Conservation (phyloP, 2,329 filamentous ascomycete species). For the Penicillium digitatum region DNA sequence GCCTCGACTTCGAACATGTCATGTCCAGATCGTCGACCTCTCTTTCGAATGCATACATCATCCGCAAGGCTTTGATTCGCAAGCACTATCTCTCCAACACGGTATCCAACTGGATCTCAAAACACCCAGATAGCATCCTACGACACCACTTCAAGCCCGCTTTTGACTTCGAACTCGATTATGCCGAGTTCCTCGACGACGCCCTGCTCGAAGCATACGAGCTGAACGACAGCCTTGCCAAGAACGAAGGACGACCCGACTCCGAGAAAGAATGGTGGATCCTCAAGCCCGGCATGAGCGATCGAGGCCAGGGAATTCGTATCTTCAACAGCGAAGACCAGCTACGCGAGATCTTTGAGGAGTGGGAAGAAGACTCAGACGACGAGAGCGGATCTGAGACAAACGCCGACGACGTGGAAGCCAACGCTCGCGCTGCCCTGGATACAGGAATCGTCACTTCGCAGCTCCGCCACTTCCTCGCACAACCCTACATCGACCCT, state of each 20-base stretch:
- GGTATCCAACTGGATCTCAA: slow-evolving; percentile 77
- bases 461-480: slow-evolving; percentile 92
- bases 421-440: slow-evolving; percentile 33
- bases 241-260: slow-evolving; percentile 64
- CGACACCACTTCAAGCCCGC: slow-evolving; percentile 67
- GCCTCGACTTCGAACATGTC: slow-evolving; percentile 76
- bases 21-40: slow-evolving; percentile 58
- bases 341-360: slow-evolving; percentile 82
- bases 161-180: slow-evolving; percentile 91
- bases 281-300: slow-evolving; percentile 95
- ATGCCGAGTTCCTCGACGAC: slow-evolving; percentile 93
- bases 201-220: slow-evolving; percentile 88
- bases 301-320: slow-evolving; percentile 86
- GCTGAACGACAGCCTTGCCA: slow-evolving; percentile 69
- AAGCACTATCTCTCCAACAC: slow-evolving; percentile 91
- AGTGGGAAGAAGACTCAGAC: slow-evolving; percentile 73
- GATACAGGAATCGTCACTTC: slow-evolving; percentile 68
- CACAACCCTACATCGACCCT: slow-evolving; percentile 88
- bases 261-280: slow-evolving; percentile 85
- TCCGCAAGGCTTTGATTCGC: slow-evolving; percentile 91
- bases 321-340: slow-evolving; percentile 82
- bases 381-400: slow-evolving; percentile 36
- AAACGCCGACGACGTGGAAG: slow-evolving; percentile 38
- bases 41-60: slow-evolving; percentile 84
- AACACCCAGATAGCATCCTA: slow-evolving; percentile 70